Conservation (phyloP, 192 early-diverging fungal genomes). For the Rhizophagus sp. region DNA sequence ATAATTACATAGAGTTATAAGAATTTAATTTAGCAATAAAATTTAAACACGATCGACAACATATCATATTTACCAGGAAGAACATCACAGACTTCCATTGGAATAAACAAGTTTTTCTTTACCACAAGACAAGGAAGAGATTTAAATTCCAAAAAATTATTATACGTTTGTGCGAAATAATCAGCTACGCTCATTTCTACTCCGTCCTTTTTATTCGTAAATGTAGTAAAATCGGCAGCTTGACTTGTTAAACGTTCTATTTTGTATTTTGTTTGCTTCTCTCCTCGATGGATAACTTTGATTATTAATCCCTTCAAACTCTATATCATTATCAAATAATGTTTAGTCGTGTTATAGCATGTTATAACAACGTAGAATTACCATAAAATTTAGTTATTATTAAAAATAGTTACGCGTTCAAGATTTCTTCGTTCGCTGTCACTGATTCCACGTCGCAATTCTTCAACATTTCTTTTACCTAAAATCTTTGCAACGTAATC, state of each 20-base stretch:
- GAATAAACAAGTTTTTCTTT: conserved; percentile 14
- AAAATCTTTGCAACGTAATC: not conserved
- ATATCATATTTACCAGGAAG: not conserved
- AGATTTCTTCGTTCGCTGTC: not conserved
- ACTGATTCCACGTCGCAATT: conserved; percentile 3
- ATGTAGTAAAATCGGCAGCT: conserved; percentile 70
- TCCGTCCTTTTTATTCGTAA: conserved; percentile 55
- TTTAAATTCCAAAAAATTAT: conserved; percentile 49
- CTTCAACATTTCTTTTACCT: not conserved
- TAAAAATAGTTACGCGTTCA: not conserved
- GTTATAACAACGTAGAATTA: no score
- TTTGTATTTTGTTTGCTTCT: conserved; percentile 71
- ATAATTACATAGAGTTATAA: not conserved
- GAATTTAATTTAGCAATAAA: not conserved
- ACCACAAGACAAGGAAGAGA: conserved; percentile 9
- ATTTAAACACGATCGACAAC: not conserved
- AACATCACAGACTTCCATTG: conserved; percentile 20
- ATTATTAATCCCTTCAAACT: conserved; percentile 54
- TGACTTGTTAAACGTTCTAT: conserved; percentile 65
- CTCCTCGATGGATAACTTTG: conserved; percentile 61
- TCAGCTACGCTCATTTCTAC: conserved; percentile 62
- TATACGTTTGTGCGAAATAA: conserved; percentile 80
- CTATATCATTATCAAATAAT: conserved; percentile 5
- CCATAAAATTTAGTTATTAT: not conserved
- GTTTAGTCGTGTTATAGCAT: no score